phyloP scores from a whole-genome alignment of 352 stramenopile genomes.

The Phytophthora podocarpi region DNA sequence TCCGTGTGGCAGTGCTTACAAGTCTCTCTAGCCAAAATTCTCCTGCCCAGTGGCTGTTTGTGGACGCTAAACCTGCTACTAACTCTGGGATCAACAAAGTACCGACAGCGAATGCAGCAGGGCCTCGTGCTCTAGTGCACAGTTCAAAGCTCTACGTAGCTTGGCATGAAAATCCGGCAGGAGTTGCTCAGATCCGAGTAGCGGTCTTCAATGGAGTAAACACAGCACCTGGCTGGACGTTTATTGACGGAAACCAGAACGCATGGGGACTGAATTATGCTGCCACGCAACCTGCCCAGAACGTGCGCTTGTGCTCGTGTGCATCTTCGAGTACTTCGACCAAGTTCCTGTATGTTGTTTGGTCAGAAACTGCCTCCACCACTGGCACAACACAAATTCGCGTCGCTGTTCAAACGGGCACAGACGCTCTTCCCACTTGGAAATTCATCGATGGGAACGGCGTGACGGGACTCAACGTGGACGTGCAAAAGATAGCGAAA shows the following conservation, averaged over 20 bases:
- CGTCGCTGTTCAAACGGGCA: conserved; percentile 51
- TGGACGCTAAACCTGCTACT: conserved; percentile 29
- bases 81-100: conserved; percentile 56
- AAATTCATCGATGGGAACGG: conserved; percentile 57
- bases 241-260: conserved; percentile 59
- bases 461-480: conserved; percentile 47
- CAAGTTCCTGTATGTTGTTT: conserved; percentile 48
- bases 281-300: conserved; percentile 31
- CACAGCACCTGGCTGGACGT: conserved; percentile 46
- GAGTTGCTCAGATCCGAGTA: conserved; percentile 53
- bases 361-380: conserved; percentile 50
- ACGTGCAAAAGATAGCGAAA: conserved; percentile 31
- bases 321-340: conserved; percentile 14
- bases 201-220: conserved; percentile 58
- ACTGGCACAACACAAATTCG: conserved; percentile 49
- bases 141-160: conserved; percentile 54
- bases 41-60: conserved; percentile 45
- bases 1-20: conserved; percentile 49
- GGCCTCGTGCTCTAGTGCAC: conserved; percentile 37
- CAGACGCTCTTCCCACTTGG: conserved; percentile 46
- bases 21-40: conserved; percentile 23
- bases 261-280: conserved; percentile 52
- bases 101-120: conserved; percentile 35
- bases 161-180: conserved; percentile 54
- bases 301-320: conserved; percentile 50